Base-by-base conservation (phyloP, 2,329 filamentous ascomycete species). In the Colletotrichum sansevieriae region DNA sequence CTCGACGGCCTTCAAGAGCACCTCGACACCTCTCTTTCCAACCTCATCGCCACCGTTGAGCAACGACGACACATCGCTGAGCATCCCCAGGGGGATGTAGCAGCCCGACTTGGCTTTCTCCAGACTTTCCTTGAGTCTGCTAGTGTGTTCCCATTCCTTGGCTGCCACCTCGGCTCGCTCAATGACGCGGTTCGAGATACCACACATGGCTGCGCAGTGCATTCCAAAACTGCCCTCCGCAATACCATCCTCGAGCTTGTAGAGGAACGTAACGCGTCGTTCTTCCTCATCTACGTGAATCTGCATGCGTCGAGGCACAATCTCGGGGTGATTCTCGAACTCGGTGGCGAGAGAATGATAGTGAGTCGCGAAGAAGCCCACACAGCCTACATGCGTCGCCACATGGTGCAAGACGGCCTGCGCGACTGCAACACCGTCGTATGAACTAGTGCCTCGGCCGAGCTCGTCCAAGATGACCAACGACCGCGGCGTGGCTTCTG, bases 151-250 rank as follows among this genome's bases (percentile, higher is more conserved):
- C 94, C 96, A 98, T 75, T 94, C 93, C 73, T 86, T 90, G 1
- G 96, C 96, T 6, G 96, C 96, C 22, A 91, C 88, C 79, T 99
- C 96, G 0, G 96, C 96, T 22, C 92, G 84, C 76, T 95, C 90
- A 70, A 99, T 94, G 15, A 99, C 90, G 63, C 90, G 90, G 51
- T 84, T 84, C 0, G 94, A 89, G 71, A 99, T 98, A 1, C 96
- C 96, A 75, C 96, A 99, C 96, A 99, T 99, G 69, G 94, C 91
- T 1, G 96, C 96, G 77, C 96, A 99, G 79, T 99, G 96, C 96
- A 99, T 99, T 74, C 96, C 96, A 76, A 98, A 99, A 76, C 93
- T 97, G 15, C 96, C 96, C 79, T 98, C 95, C 0, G 96, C 96
- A 10, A 98, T 94, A 2, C 96, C 96, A 13, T 93, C 88, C 79